These are phyloP conservation scores for Aspergillus asperescens DNA, from an alignment of 495 filamentous ascomycete genomes.

Conservation along the genomic window DNA sequence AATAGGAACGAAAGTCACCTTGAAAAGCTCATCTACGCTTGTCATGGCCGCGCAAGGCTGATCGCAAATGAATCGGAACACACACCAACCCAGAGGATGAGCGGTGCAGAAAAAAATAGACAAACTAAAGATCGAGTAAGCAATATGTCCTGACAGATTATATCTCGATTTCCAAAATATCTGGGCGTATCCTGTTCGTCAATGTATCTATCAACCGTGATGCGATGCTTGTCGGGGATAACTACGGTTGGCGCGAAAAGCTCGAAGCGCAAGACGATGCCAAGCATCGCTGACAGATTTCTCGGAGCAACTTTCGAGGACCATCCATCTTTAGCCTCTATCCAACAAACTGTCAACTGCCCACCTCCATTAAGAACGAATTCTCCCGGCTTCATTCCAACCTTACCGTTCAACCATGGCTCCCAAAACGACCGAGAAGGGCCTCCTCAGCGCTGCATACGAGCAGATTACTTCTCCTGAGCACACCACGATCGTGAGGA, in stretches of 20 bases:
- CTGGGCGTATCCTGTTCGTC: not conserved
- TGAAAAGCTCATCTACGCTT: conserved; percentile 79
- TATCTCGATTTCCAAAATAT: not conserved
- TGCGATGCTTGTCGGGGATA: conserved; percentile 30
- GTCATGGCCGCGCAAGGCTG: conserved; percentile 50
- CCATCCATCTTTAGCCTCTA: conserved; percentile 1
- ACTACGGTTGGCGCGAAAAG: conserved; percentile 33
- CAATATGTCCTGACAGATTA: not conserved
- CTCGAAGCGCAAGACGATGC: conserved; percentile 36
- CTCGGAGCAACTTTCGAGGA: conserved; percentile 22
- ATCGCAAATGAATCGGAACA: conserved; percentile 3
- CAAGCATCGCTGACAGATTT: conserved; percentile 43
- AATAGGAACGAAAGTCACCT: conserved; percentile 43
- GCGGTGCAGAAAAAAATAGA: not conserved
- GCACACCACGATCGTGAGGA: conserved; percentile 69
- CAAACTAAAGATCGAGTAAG: not conserved
- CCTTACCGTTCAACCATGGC: conserved; percentile 27
- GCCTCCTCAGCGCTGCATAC: conserved; percentile 51
- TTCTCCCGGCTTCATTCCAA: not conserved
- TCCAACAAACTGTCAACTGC: not conserved
- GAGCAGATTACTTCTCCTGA: conserved; percentile 62
- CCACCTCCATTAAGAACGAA: not conserved
- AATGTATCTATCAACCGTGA: conserved; percentile 16
- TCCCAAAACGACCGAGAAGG: conserved; percentile 45
- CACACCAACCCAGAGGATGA: not conserved